Evolutionary conservation across 768 basidiomycete species (phyloP), one percentile per base, ranked within the genome.

Genomic region (Strobilomyces echinocephalus): DNA sequence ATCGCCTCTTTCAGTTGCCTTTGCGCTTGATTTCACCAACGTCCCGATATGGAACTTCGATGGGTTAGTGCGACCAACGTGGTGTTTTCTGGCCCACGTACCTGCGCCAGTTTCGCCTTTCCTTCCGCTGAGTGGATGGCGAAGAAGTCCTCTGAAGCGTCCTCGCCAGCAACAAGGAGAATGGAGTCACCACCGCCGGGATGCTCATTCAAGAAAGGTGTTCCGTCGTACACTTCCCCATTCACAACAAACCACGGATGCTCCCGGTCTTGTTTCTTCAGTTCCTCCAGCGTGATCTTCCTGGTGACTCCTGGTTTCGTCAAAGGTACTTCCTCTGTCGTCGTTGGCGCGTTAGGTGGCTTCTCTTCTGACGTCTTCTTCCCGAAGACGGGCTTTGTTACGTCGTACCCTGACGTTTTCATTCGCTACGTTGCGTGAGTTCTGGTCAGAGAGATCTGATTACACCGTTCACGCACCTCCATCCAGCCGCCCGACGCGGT

Each of bases 81-180:
- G 16, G 31, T 8, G 46, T 24, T 26, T 46, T 24, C 16, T n/a
- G 11, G 26, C 20, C 6, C 40, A 52, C 55, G 9, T 41, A 69
- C 79, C 58, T 76, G 72, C 0, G 72, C 73, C 9, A 83, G 69
- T 60, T 77, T 74, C 21, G 52, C 53, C 49, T 72, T 75, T 3
- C 76, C 80, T 52, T 79, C 78, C 9, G 71, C 64, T n/a, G 78
- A 80, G 64, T 83, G 83, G 49, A 84, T 83, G 0, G 81, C 79
- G 64, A 83, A 72, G 64, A 84, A 85, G 54, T 85, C 83, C 14
- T 85, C 83, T 1, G 81, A 79, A 3, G 79, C 78, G 56, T 85
- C 83, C 56, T 82, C 73, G 0, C 82, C 82, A 1, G 81, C 81
- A 10, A 79, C 76, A 18, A 79, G 68, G 14, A 72, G 65, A 51